Percentiles rank a stretch among this genome's conserved stretches.
Evolutionary conservation across 768 basidiomycete genomes (phyloP).

Genomic region (Saitozyma podzolica): DNA sequence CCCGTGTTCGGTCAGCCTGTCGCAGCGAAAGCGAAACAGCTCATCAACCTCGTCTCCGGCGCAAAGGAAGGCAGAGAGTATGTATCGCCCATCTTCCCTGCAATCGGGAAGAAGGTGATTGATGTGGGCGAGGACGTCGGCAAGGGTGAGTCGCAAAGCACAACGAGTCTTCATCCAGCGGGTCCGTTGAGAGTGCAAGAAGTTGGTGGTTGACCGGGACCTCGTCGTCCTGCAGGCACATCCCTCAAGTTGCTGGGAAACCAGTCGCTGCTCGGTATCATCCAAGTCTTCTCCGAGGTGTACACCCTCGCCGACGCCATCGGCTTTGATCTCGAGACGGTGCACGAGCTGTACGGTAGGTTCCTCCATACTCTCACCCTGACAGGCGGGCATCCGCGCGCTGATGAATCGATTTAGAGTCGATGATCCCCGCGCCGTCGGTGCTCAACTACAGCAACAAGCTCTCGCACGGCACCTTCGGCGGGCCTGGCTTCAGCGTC

Average conservation of each 20-base stretch:
- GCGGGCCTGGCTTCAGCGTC: constrained; percentile 23
- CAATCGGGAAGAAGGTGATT: constrained; percentile 17
- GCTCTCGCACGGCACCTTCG: constrained; percentile 28
- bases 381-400: not conserved
- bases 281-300: constrained; percentile 25
- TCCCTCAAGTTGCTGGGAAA: constrained; percentile 30
- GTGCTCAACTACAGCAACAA: constrained; percentile 24
- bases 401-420: constrained; percentile 5
- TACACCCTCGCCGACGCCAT: constrained; percentile 29
- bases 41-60: constrained; percentile 23
- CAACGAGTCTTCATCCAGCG: not conserved
- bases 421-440: constrained; percentile 21
- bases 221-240: not conserved
- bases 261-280: constrained; percentile 17
- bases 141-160: constrained; percentile 11
- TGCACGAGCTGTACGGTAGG: constrained; percentile 24
- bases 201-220: no score
- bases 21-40: constrained; percentile 16
- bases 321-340: constrained; percentile 20
- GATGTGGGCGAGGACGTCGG: constrained; percentile 31
- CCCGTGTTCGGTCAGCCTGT: constrained; percentile 33
- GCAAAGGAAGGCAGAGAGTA: constrained; percentile 5
- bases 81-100: constrained; percentile 17
- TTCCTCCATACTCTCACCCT: not conserved
- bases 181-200: not conserved